Percentiles rank a stretch among this genome's conserved stretches.
These are phyloP conservation scores for Leccinum rimulosum DNA, from an alignment of 768 basidiomycete species.

Conservation along the genomic window DNA sequence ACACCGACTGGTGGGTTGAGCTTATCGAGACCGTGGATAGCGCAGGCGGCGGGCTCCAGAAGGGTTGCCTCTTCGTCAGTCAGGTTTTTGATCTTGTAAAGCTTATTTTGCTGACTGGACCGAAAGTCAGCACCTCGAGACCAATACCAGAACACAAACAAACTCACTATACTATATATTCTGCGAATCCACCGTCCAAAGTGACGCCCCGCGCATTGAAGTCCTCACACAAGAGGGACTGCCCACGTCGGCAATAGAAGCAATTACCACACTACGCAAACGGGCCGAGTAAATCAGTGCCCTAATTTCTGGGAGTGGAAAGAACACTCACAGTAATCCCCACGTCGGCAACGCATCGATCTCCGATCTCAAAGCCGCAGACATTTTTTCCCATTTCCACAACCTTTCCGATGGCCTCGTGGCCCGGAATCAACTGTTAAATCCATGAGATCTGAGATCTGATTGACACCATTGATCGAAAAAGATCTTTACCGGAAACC, in stretches of 20 bases:
- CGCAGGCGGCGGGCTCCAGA: conserved; percentile 87
- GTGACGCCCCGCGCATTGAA: conserved; percentile 81
- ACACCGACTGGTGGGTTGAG: conserved; percentile 78
- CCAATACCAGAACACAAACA: not conserved
- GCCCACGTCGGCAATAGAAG: conserved; percentile 86
- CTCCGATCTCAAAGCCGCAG: conserved; percentile 70
- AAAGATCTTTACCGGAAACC: conserved; percentile 44
- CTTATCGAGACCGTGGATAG: conserved; percentile 90
- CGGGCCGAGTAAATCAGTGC: conserved; percentile 1
- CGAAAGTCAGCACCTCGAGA: not conserved
- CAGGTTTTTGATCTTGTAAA: conserved; percentile 87
- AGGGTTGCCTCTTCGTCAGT: conserved; percentile 86
- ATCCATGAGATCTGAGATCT: conserved; percentile 9
- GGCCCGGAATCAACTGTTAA: conserved; percentile 66
- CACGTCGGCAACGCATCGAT: conserved; percentile 84
- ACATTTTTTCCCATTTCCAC: conserved; percentile 80
- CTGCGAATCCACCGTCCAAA: conserved; percentile 83
- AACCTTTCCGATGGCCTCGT: conserved; percentile 72
- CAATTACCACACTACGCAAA: conserved; percentile 68
- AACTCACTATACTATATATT: conserved; percentile 80
- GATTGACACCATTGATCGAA: conserved; percentile 21
- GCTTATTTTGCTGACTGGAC: conserved; percentile 62
- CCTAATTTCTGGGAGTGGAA: not conserved
- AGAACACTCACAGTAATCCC: conserved; percentile 55
- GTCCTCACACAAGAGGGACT: conserved; percentile 80